Evolutionary conservation across 2,329 filamentous ascomycete genomes (phyloP).

Genomic region (Fusarium odoratissimum): DNA sequence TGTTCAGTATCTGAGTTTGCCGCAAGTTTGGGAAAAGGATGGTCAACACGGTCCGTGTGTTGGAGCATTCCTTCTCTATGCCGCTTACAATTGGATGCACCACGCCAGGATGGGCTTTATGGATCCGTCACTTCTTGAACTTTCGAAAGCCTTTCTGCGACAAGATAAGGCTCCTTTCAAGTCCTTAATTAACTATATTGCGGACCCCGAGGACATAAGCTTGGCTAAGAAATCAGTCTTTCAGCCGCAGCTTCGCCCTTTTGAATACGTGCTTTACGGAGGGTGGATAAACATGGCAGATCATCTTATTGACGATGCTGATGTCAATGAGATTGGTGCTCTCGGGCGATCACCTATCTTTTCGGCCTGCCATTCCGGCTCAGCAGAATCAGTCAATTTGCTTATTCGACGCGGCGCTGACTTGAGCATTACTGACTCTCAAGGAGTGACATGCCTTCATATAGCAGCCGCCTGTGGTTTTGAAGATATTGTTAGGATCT

Average conservation of each 20-base stretch:
- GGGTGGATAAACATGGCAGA: accelerated
- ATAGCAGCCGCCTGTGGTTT: accelerated
- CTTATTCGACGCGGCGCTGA: background rate
- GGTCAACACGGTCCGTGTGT: no score
- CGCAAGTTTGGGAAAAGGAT: background rate
- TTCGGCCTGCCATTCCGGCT: accelerated
- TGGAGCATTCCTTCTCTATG: background rate
- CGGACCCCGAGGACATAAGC: accelerated
- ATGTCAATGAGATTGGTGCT: background rate
- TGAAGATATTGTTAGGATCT: background rate
- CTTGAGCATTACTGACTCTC: accelerated
- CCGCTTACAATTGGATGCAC: accelerated
- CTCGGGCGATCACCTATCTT: accelerated
- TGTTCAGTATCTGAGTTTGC: background rate
- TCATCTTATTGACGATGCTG: accelerated
- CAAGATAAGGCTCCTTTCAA: background rate
- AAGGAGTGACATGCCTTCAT: accelerated
- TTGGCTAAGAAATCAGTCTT: accelerated
- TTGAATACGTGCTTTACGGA: accelerated
- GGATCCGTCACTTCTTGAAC: accelerated
- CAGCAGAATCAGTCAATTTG: accelerated
- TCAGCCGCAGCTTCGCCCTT: background rate
- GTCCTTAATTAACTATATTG: accelerated
- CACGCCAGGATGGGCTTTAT: accelerated
- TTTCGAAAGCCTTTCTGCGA: accelerated